These are phyloP conservation scores for Leccinum laetum DNA, from an alignment of 1,284 basidiomycete genomes.

Conservation along the genomic window DNA sequence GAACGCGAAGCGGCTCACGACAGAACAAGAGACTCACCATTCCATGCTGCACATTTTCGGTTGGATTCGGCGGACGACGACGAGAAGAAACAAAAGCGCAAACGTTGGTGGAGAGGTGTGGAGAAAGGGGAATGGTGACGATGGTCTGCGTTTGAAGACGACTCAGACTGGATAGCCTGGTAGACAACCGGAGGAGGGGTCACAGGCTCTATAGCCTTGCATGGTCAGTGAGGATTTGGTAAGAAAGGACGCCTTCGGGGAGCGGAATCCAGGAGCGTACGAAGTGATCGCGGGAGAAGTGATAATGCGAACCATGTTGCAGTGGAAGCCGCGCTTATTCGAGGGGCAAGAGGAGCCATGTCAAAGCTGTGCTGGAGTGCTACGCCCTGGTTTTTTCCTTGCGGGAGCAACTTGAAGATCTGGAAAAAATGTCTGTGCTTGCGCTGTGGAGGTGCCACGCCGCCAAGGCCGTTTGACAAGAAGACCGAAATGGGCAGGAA, in stretches of 20 bases:
- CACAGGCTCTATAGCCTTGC: slow-evolving; percentile 30
- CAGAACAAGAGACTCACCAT: slow-evolving; percentile 33
- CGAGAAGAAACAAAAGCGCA: neutral
- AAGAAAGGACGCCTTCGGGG: slow-evolving; percentile 31
- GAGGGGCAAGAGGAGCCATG: slow-evolving; percentile 13
- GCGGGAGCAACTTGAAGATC: slow-evolving; percentile 20
- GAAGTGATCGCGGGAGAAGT: slow-evolving; percentile 37
- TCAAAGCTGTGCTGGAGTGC: slow-evolving; percentile 23
- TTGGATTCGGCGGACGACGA: slow-evolving; percentile 1
- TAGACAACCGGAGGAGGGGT: slow-evolving; percentile 3
- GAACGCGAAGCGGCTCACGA: slow-evolving; percentile 1
- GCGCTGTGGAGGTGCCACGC: slow-evolving; percentile 27
- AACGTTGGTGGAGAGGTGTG: slow-evolving; percentile 1
- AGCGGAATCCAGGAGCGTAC: slow-evolving; percentile 28
- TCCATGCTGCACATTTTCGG: slow-evolving; percentile 45
- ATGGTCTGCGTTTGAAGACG: slow-evolving; percentile 1
- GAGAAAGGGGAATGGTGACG: neutral
- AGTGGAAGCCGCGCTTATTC: neutral
- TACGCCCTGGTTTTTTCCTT: slow-evolving; percentile 33
- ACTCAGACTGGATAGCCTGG: slow-evolving; percentile 1
- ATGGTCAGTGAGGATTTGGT: slow-evolving; percentile 28
- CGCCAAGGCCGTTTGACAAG: slow-evolving; percentile 27
- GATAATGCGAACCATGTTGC: slow-evolving; percentile 15
- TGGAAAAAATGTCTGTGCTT: slow-evolving; percentile 17
- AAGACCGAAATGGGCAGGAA: slow-evolving; percentile 25